Evolutionary conservation across 805 yeast species (phyloP).

Genomic region (Lipomyces yamanashiensis): DNA sequence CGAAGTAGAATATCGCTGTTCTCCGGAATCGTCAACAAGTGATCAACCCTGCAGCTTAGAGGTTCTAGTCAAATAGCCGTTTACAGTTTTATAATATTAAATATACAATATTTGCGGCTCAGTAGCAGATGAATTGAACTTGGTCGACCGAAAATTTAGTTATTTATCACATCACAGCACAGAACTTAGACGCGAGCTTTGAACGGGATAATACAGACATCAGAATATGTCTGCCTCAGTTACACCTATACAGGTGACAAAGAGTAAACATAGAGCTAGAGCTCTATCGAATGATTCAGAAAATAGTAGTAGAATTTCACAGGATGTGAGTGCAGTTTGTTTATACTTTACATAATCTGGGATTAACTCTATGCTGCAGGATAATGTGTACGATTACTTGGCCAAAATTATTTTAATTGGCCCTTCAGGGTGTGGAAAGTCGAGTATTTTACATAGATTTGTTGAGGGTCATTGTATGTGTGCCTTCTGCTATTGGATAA

Average conservation of each 20-base stretch:
- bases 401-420: slow-evolving; percentile 51
- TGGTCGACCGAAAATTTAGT: too few species aligned
- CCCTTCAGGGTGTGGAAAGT: slow-evolving; percentile 55
- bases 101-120: too few species aligned
- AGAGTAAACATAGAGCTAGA: slow-evolving; percentile 14
- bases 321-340: slow-evolving; percentile 11
- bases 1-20: too few species aligned
- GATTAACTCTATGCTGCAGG: slow-evolving; percentile 11
- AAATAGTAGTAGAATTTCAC: slow-evolving; percentile 16
- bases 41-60: too few species aligned
- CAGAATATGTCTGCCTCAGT: slow-evolving; percentile 6
- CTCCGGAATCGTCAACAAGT: too few species aligned
- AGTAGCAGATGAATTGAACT: too few species aligned
- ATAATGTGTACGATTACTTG: slow-evolving; percentile 45
- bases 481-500: not conserved
- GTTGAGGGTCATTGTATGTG: slow-evolving; percentile 45
- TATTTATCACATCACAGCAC: too few species aligned
- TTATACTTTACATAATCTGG: not conserved
- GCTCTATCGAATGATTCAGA: slow-evolving; percentile 24
- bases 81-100: too few species aligned
- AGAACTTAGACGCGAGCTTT: not conserved
- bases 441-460: slow-evolving; percentile 52
- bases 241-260: slow-evolving; percentile 16
- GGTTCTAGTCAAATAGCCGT: too few species aligned
- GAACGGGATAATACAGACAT: not conserved